Conservation (phyloP, 192 early-diverging fungal species). For the Backusella westeae region DNA sequence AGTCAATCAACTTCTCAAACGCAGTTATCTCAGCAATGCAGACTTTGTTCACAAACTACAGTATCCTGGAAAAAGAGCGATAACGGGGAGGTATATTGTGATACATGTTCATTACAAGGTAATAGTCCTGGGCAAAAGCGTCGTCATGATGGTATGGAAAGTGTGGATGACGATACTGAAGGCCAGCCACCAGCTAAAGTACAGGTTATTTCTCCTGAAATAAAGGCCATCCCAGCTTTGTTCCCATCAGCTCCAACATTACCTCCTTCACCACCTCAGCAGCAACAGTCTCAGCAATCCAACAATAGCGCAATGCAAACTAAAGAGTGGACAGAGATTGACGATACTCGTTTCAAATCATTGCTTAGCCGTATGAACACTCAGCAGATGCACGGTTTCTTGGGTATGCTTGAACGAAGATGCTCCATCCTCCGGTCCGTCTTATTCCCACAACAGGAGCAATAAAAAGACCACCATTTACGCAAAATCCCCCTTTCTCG, state of each 20-base stretch:
- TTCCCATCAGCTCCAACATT: not conserved
- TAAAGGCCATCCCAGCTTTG: not conserved
- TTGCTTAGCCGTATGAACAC: slow-evolving; percentile 43
- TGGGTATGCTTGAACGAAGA: slow-evolving; percentile 53
- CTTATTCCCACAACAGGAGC: not conserved
- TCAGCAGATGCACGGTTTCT: slow-evolving; percentile 52
- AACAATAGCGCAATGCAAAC: slow-evolving; percentile 3
- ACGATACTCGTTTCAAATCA: slow-evolving; percentile 31
- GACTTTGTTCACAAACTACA: slow-evolving; percentile 73
- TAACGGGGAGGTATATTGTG: slow-evolving; percentile 70
- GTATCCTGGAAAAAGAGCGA: slow-evolving; percentile 73
- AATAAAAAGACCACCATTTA: not conserved
- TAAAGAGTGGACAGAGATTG: slow-evolving; percentile 24
- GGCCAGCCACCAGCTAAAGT: not conserved
- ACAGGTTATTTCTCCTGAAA: not conserved
- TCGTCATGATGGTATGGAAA: slow-evolving; percentile 22
- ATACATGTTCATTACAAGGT: slow-evolving; percentile 59
- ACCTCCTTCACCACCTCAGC: not conserved
- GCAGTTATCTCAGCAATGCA: slow-evolving; percentile 39
- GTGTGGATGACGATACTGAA: not conserved
- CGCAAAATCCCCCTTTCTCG: not conserved
- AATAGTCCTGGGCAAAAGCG: slow-evolving; percentile 36
- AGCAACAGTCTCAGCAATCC: not conserved
- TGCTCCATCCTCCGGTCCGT: slow-evolving; percentile 46
- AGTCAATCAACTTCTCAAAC: not conserved